These are phyloP conservation scores for Cucurbita ficifolia DNA, from an alignment of 306 rosid genomes.

Conservation along the genomic window DNA sequence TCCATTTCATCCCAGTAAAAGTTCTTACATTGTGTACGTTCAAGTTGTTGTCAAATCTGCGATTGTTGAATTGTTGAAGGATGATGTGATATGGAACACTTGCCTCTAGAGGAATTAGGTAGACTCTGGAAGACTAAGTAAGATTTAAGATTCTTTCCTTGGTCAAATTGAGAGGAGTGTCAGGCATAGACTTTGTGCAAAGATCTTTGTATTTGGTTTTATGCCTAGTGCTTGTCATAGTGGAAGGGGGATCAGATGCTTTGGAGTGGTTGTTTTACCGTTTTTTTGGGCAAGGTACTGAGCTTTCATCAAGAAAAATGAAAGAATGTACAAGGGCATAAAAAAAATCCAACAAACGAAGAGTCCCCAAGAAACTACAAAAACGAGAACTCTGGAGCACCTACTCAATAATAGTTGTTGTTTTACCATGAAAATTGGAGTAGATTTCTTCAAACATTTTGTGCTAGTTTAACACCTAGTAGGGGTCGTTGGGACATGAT, in stretches of 20 bases:
- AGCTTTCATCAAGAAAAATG: too few species aligned
- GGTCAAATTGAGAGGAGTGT: not conserved
- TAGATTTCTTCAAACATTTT: not conserved
- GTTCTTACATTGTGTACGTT: not conserved
- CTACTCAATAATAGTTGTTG: not conserved
- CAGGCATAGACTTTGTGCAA: not conserved
- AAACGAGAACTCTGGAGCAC: too few species aligned
- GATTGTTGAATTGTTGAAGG: not conserved
- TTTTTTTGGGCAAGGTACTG: too few species aligned
- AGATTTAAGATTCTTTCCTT: not conserved
- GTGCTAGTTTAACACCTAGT: not conserved
- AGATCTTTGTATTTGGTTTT: not conserved
- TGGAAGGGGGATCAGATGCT: not conserved
- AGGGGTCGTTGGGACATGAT: not conserved
- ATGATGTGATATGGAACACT: not conserved
- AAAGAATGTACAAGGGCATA: too few species aligned
- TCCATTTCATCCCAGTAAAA: not conserved
- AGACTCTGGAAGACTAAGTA: not conserved
- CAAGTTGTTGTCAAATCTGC: not conserved
- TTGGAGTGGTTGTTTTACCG: not conserved
- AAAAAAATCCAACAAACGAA: too few species aligned
- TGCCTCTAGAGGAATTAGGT: not conserved
- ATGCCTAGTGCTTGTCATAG: not conserved
- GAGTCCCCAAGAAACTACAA: too few species aligned
- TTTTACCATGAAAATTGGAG: not conserved